phyloP scores from a whole-genome alignment of 2,329 filamentous ascomycete species.

The Metarhizium robertsii region DNA sequence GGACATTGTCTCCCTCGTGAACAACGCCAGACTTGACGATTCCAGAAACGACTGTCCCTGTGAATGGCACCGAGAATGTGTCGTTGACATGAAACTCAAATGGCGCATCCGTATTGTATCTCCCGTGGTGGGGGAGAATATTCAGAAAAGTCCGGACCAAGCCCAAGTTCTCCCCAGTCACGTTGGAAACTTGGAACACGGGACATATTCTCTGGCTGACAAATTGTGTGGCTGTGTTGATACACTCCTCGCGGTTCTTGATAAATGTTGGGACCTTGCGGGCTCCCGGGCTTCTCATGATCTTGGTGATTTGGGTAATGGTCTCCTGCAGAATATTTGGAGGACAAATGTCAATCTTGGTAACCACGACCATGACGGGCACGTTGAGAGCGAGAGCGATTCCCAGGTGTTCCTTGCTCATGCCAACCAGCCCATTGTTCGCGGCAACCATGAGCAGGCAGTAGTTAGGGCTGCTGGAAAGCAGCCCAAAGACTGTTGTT shows the following conservation, averaged over 20 bases:
- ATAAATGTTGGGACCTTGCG: constrained; percentile 95
- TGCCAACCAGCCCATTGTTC: constrained; percentile 93
- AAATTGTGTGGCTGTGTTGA: constrained; percentile 93
- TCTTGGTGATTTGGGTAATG: constrained; percentile 80
- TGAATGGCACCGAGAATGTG: constrained; percentile 94
- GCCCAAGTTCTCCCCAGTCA: constrained; percentile 85
- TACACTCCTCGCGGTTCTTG: constrained; percentile 80
- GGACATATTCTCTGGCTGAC: constrained; percentile 92
- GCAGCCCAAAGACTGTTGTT: constrained; percentile 89
- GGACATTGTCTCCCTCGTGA: constrained; percentile 80
- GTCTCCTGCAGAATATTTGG: constrained; percentile 93
- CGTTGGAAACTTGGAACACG: constrained; percentile 96
- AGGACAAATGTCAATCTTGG: constrained; percentile 97
- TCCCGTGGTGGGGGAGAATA: constrained; percentile 87
- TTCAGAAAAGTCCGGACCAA: constrained; percentile 90
- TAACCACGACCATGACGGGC: constrained; percentile 94
- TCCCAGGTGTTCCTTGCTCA: constrained; percentile 96
- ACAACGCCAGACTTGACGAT: constrained; percentile 83
- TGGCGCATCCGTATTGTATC: constrained; percentile 78
- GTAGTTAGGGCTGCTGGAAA: constrained; percentile 94
- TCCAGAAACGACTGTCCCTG: constrained; percentile 90
- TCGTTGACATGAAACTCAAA: constrained; percentile 97
- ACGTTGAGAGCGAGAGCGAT: constrained; percentile 93
- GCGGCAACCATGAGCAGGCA: constrained; percentile 97
- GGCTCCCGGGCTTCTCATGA: constrained; percentile 87